Evolutionary conservation across 2,329 filamentous ascomycete species (phyloP).

Genomic region (Aspergillus terreus): DNA sequence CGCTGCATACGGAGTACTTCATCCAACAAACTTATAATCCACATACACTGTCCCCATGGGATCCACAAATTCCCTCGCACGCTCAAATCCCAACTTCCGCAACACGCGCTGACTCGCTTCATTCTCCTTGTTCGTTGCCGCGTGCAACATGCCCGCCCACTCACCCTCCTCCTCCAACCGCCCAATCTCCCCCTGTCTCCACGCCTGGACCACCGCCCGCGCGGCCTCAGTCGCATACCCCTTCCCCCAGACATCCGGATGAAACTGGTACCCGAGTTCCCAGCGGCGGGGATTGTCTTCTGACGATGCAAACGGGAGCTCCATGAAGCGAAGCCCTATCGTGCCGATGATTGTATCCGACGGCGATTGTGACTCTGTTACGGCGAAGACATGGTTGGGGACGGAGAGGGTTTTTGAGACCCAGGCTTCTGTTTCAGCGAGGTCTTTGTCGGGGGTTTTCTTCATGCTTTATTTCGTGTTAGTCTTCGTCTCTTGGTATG

Average conservation of each 20-base stretch:
- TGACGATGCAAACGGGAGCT: not conserved
- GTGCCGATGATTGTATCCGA: slow-evolving; percentile 5
- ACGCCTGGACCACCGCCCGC: slow-evolving; percentile 44
- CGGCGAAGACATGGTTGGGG: not conserved
- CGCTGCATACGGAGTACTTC: too few relatives aligned
- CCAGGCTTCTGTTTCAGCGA: slow-evolving; percentile 7
- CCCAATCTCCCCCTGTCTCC: slow-evolving; percentile 13
- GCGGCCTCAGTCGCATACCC: slow-evolving; percentile 59
- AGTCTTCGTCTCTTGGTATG: not conserved
- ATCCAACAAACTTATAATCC: slow-evolving; percentile 1
- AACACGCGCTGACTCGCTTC: slow-evolving; percentile 54
- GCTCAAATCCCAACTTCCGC: slow-evolving; percentile 34
- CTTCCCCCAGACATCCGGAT: slow-evolving; percentile 52
- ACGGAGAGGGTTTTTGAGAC: not conserved
- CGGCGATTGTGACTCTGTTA: not conserved
- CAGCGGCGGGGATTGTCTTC: not conserved
- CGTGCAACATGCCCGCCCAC: slow-evolving; percentile 31
- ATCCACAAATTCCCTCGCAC: slow-evolving; percentile 7
- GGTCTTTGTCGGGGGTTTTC: slow-evolving; percentile 5
- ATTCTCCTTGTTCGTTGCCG: slow-evolving; percentile 51
- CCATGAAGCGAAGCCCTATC: slow-evolving; percentile 1
- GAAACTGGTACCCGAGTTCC: slow-evolving; percentile 57
- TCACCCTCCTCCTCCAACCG: slow-evolving; percentile 9
- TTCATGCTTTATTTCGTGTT: not conserved
- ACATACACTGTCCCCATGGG: slow-evolving; percentile 5